Evolutionary conservation across 805 yeast genomes (phyloP), one percentile per base, ranked within the genome.

Genomic region (Tetrapisispora arboricola): DNA sequence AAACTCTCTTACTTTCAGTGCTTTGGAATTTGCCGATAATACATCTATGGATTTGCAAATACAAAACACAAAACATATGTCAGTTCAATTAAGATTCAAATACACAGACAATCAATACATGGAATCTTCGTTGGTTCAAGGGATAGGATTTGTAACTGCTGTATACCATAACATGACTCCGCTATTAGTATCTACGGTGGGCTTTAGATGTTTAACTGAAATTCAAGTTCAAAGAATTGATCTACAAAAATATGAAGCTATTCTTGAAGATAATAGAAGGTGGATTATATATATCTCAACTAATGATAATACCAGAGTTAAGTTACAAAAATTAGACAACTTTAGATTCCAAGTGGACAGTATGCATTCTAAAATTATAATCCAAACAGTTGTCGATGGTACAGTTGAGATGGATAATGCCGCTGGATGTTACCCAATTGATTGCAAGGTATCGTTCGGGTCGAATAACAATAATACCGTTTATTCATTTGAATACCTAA

Each of bases 351-450:
- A 43, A 2, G 49, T 57, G 10, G 36, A 49, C 37, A 46, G 41
- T 20, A 22, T 26, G 4, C 50, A 54, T 1, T 63, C 67, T 47
- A 77, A 76, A 11, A 69, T 73, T 27, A 63, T 71, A 3, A 67
- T 83, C 47, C 92, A 84, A 61, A 48, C 81, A 25, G 76, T 76
- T 10, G 67, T 75, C 41, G 76, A 75, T 9, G 70, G 59, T 35
- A 63, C 65, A 12, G 33, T 50, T 16, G 56, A 47, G 10, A 76
- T 76, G 48, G 87, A 83, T 50, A 46, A 57, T 9, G 75, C 79
- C 19, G 84, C 85, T 1, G 88, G 87, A 6, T 65, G 69, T 38
- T 80, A 71, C 49, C 74, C 79, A 17, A 65, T 71, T 2, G 67
- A 64, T 25, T 77, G 72, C 19, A 47, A 67, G 0, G 48, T 78